Conservation (phyloP, 495 filamentous ascomycete genomes). For the Trichoderma asperelloides region DNA sequence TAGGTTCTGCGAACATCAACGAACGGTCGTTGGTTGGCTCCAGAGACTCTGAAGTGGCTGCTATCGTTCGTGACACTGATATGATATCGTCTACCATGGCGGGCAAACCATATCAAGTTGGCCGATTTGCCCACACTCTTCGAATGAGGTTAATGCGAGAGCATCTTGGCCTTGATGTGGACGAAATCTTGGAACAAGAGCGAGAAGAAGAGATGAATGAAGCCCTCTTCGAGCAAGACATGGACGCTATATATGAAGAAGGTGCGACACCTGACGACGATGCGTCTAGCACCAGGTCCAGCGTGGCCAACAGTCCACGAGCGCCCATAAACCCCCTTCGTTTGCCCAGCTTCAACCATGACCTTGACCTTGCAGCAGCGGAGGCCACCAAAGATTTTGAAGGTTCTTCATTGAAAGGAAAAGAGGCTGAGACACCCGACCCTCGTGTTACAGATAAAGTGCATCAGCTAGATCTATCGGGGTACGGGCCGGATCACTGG, state of each 20-base stretch:
- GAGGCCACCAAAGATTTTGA: conserved; percentile 39
- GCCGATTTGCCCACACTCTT: conserved; percentile 85
- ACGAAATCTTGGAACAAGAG: conserved; percentile 81
- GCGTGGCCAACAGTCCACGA: conserved; percentile 13
- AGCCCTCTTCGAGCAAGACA: conserved; percentile 42
- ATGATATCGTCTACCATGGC: conserved; percentile 91
- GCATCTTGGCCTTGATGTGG: conserved; percentile 90
- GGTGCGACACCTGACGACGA: conserved; percentile 19
- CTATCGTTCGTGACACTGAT: conserved; percentile 86
- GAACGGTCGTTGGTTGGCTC: conserved; percentile 91
- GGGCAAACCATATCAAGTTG: conserved; percentile 78
- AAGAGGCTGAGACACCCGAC: conserved; percentile 48
- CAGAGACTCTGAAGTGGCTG: conserved; percentile 86
- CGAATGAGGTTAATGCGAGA: conserved; percentile 94
- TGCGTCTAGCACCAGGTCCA: conserved; percentile 8
- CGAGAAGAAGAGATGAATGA: conserved; percentile 43
- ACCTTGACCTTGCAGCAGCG: conserved; percentile 63
- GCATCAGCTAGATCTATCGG: conserved; percentile 68
- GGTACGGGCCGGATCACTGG: conserved; percentile 64
- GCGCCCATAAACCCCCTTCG: conserved; percentile 13
- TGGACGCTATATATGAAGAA: conserved; percentile 43
- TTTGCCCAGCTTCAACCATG: conserved; percentile 75
- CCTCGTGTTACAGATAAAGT: conserved; percentile 52
- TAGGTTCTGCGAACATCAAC: conserved; percentile 98
- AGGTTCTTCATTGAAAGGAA: conserved; percentile 18